Percentiles rank a stretch among this genome's conserved stretches.
Evolutionary conservation across 768 basidiomycete species (phyloP).

Genomic region (Cyathus striatus): DNA sequence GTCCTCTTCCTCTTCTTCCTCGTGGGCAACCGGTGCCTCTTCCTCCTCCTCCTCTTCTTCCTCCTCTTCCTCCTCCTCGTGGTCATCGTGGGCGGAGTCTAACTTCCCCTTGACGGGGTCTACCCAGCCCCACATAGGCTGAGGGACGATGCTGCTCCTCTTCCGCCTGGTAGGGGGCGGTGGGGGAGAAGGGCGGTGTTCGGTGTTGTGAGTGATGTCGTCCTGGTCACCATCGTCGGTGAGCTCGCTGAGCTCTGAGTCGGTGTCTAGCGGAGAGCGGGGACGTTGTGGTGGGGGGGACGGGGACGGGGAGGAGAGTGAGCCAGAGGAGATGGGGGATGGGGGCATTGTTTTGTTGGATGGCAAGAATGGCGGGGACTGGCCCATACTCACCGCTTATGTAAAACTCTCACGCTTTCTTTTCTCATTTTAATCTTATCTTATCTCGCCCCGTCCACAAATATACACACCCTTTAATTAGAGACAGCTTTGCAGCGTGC

Average conservation of each 20-base stretch:
- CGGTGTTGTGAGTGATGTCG: slow-evolving; percentile 11
- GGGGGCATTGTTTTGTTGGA: slow-evolving; percentile 38
- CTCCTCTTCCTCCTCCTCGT: slow-evolving; percentile 42
- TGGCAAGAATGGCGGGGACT: too few relatives aligned
- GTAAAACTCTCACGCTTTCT: too few relatives aligned
- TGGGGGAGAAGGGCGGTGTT: slow-evolving; percentile 4
- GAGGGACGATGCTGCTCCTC: slow-evolving; percentile 67
- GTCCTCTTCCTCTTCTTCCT: slow-evolving; percentile 22
- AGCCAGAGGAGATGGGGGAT: slow-evolving; percentile 60
- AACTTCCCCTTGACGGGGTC: slow-evolving; percentile 32
- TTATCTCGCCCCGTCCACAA: too few relatives aligned
- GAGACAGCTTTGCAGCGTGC: too few relatives aligned
- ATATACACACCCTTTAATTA: too few relatives aligned
- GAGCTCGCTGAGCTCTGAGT: slow-evolving; percentile 79
- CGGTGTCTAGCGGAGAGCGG: slow-evolving; percentile 39
- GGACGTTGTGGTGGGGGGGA: slow-evolving; percentile 40
- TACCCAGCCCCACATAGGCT: slow-evolving; percentile 87
- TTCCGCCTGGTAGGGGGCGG: slow-evolving; percentile 31
- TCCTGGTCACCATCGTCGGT: slow-evolving; percentile 50
- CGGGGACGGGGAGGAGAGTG: slow-evolving; percentile 65
- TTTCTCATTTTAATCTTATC: too few relatives aligned
- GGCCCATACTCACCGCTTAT: too few relatives aligned
- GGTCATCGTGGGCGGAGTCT: slow-evolving; percentile 9
- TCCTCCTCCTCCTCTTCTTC: slow-evolving; percentile 58
- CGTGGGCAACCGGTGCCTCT: slow-evolving; percentile 31